Base-by-base conservation (phyloP, 106 monocot species). In the Amphibolis antarctica region DNA sequence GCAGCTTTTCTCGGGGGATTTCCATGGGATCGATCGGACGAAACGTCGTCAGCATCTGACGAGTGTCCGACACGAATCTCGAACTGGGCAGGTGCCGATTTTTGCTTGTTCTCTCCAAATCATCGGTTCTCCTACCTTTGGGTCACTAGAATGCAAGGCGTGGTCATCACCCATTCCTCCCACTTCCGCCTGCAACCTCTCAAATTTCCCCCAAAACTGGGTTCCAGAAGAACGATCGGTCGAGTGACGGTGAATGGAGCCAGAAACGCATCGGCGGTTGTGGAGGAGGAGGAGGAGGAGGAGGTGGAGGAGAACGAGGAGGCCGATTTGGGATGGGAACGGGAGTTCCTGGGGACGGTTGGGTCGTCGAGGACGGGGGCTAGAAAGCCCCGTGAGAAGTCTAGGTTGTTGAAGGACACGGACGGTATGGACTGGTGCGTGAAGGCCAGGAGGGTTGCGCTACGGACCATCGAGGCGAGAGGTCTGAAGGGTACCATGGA, bases 361-460 rank as follows among this genome's bases (percentile, higher is more conserved):
- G 28, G 3, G 0, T 60, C 88, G 1, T 18, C 69, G 23, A 62
- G 1, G 31, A 21, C 81, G 9, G 36, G 28, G 44, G 9, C 42
- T 45, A 59, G 22, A 62, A 80, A 77, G 49, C 67, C 69, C 17
- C 62, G 27, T 10, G 77, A 79, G 44, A 73, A 56, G n/a, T 88
- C 86, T 17, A 75, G 79, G 14, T 58, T 88, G 56, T 77, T 86
- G 28, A 64, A 31, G 1, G 83, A 88, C 6, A 77, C 86, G 1
- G 82, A 78, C 25, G 75, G 78, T 76, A 91, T 85, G 85, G 90
- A 98, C 69, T 98, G 98, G 98, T 98, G 98, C 50, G 82, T 91
- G 31, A 76, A 73, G 29, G 98, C 98, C 24, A 73, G 98, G 70
- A 75, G 62, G 60, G 72, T 63, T 11, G 98, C 98, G 0, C 55